Evolutionary conservation across 495 filamentous ascomycete genomes (phyloP).

Genomic region (Podospora bellae-mahoneyi): DNA sequence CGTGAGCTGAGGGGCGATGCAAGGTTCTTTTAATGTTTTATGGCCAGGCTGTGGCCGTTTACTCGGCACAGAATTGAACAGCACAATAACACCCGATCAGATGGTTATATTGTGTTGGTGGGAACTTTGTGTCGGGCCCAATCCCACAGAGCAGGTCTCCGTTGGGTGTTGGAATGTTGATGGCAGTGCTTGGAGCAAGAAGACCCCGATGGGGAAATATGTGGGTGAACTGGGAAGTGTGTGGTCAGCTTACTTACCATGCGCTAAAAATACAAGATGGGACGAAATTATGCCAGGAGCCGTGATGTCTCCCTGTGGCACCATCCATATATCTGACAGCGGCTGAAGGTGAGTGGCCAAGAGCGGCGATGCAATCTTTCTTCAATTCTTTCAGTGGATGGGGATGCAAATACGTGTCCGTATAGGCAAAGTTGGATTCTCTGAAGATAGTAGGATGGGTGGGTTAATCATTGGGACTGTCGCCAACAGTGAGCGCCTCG

Average conservation of each 20-base stretch:
- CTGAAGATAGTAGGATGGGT: too few relatives aligned
- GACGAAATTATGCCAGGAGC: background rate
- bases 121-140: too few relatives aligned
- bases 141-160: background rate
- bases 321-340: background rate
- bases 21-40: background rate
- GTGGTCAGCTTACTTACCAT: background rate
- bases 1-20: background rate
- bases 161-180: background rate
- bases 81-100: background rate
- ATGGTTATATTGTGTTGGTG: too few relatives aligned
- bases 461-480: too few relatives aligned
- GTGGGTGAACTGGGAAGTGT: background rate
- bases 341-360: background rate
- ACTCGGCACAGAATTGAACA: background rate
- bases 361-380: too few relatives aligned
- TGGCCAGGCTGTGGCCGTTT: background rate
- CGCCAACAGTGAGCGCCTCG: too few relatives aligned
- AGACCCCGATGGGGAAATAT: background rate
- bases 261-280: background rate
- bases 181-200: background rate
- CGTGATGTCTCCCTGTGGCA: background rate
- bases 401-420: too few relatives aligned
- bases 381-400: too few relatives aligned
- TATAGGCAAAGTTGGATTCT: too few relatives aligned